Base-by-base conservation (phyloP, 148 eudicot species). In the Suaeda aralocaspica region DNA sequence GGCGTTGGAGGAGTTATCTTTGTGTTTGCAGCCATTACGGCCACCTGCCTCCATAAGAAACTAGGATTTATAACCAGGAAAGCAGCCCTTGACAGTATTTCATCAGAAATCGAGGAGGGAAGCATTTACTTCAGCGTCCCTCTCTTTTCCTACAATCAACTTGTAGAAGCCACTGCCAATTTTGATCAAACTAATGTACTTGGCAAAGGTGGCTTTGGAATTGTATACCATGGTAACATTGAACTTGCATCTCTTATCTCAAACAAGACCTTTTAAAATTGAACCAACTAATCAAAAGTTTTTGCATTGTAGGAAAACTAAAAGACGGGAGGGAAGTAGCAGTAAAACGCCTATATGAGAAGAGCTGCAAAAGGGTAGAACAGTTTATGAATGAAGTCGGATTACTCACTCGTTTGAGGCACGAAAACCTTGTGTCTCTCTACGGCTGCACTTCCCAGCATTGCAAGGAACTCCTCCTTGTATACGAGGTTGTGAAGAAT, bases 181-280 rank as follows among this genome's bases (percentile, higher is more conserved):
- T 87, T 84, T 41, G 80, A 81, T 67, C 64, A 80, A n/a, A 69
- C 81, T 50, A 83, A 42, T 51, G 84, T 77, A 74, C 82, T 85
- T 26, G 91, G 92, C 28, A 74, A 72, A 59, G 92, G 92, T 49
- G 92, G 92, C 21, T 87, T 59, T 64, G 87, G 92, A 59, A 73
- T 71, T 2, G 89, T 87, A 14, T 87, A 83, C 67, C 68, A 83
- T 64, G 92, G 92, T 87, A 71, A 59, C 14, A 14, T 7, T 52
- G 14, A 26, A n/a, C 24, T 3, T 25, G 3, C n/a, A n/a, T 53
- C 0, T 19, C 18, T 5, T 45, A 19, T 34, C 11, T 9, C 30
- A 55, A 41, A 41, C 6, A 55, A 15, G 8, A 9, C 19, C 39
- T 14, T 5, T 24, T 45, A 5, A n/a, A n/a, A 22, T n/a, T 31